phyloP scores from a whole-genome alignment of 2,329 filamentous ascomycete species.

The Cercospora beticola region DNA sequence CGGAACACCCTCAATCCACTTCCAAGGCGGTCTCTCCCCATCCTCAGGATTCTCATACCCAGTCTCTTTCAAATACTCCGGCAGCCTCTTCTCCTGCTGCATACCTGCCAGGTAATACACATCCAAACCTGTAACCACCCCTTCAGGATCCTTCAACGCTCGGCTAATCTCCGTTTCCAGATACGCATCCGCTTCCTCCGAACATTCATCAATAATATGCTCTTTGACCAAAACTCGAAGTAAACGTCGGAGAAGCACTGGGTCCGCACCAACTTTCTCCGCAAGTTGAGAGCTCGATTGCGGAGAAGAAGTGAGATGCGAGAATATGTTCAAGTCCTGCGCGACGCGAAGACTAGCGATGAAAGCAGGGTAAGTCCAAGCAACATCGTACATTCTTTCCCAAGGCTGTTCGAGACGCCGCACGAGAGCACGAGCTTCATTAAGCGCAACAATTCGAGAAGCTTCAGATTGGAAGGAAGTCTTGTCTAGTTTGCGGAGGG shows the following conservation, averaged over 20 bases:
- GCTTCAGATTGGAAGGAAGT: slow-evolving; percentile 17
- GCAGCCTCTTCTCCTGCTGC: slow-evolving; percentile 11
- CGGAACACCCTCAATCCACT: slow-evolving; percentile 9
- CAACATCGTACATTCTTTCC: slow-evolving; percentile 20
- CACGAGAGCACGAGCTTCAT: slow-evolving; percentile 16
- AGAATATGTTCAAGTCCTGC: slow-evolving; percentile 17
- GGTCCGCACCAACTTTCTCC: slow-evolving; percentile 12
- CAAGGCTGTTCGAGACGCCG: slow-evolving; percentile 19
- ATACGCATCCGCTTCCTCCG: slow-evolving; percentile 13
- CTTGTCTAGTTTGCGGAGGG: slow-evolving; percentile 2
- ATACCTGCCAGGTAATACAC: slow-evolving; percentile 15
- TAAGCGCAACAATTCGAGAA: slow-evolving; percentile 7
- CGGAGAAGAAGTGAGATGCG: neutral
- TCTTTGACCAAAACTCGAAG: slow-evolving; percentile 18
- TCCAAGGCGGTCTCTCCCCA: slow-evolving; percentile 15
- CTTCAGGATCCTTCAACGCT: slow-evolving; percentile 16
- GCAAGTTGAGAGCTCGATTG: slow-evolving; percentile 10
- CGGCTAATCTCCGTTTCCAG: slow-evolving; percentile 11
- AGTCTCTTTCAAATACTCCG: slow-evolving; percentile 16
- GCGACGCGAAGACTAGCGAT: slow-evolving; percentile 11
- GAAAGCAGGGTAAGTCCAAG: slow-evolving; percentile 15
- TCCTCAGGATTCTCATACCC: slow-evolving; percentile 20
- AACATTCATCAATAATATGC: slow-evolving; percentile 10
- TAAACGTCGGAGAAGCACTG: slow-evolving; percentile 16
- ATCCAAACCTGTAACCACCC: slow-evolving; percentile 18